Base-by-base conservation (phyloP, 2,329 filamentous ascomycete species). In the Verticillium dahliae region DNA sequence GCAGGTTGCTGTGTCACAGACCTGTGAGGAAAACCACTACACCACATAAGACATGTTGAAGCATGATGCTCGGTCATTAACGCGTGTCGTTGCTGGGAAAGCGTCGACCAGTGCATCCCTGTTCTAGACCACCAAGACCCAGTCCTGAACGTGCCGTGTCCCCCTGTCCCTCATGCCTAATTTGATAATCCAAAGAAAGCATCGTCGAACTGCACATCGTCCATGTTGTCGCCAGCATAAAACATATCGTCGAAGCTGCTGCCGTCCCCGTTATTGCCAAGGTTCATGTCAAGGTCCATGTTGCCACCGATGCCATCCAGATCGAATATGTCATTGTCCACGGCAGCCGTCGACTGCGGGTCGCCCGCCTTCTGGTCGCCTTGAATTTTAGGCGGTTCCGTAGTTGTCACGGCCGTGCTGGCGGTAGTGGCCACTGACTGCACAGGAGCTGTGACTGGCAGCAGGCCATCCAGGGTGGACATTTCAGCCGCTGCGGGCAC, bases 201-300 rank as follows among this genome's bases (percentile, higher is more conserved):
- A 27, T 77, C 72, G 62, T 84, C 80, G 62, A 80, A 82, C 57
- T 80, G 77, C 7, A 74, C 76, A 66, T 79, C 76, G 60, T 76
- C 76, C 66, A 78, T 73, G 59, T 78, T 78, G 7, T 68, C 75
- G 62, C 73, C 74, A 59, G 74, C 73, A 22, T 78, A 80, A 64
- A 78, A 84, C 62, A 84, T 71, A 62, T 83, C 79, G 62, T 84
- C 78, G 64, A 85, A 85, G 34, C 78, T 79, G 45, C 72, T 76
- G 65, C 74, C 72, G 60, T 75, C 70, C 54, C 73, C 73, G 14
- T 71, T 73, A 10, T 69, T 71, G 1, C 70, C 67, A 2, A 68
- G 69, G 18, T 73, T 76, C 15, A 78, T 69, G 58, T 75, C 73
- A 61, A 79, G 76, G 60, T 76, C 72, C 65, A 79, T 75, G 15